A percentile compares a stretch with the other conserved stretches of the same genome.
phyloP scores from a whole-genome alignment of 768 basidiomycete species.

The Lentinula aciculospora region DNA sequence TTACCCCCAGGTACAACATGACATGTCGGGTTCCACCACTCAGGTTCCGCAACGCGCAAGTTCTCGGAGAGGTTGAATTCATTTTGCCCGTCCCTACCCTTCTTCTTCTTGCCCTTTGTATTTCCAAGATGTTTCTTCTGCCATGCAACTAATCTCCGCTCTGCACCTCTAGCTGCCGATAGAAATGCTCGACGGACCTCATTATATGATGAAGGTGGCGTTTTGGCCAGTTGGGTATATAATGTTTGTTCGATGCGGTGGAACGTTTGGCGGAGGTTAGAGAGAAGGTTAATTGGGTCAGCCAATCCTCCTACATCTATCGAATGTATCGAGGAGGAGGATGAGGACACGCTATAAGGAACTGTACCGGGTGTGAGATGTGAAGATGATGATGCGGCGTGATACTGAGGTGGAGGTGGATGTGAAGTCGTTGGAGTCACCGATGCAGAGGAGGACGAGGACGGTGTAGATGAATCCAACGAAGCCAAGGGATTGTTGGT shows the following conservation, averaged over 20 bases:
- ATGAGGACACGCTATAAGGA: conserved; percentile 5
- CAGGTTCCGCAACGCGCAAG: conserved; percentile 39
- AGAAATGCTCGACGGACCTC: conserved; percentile 57
- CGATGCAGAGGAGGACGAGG: background rate
- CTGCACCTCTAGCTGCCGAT: conserved; percentile 44
- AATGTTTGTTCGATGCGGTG: conserved; percentile 54
- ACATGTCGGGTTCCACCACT: conserved; percentile 58
- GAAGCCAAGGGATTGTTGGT: background rate
- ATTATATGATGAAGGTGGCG: conserved; percentile 44
- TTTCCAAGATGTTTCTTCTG: conserved; percentile 52
- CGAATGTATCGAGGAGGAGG: conserved; percentile 6
- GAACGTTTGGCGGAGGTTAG: conserved; percentile 48
- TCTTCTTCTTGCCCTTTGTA: conserved; percentile 19
- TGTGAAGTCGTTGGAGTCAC: background rate
- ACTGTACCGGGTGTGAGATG: no score
- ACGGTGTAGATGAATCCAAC: background rate
- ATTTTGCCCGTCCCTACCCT: conserved; percentile 9
- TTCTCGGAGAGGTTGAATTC: conserved; percentile 10
- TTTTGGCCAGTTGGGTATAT: conserved; percentile 47
- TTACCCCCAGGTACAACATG: conserved; percentile 65
- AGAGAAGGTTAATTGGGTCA: conserved; percentile 35
- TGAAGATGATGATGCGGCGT: background rate
- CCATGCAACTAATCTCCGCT: conserved; percentile 55
- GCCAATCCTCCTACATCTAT: conserved; percentile 4
- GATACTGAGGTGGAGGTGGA: no score